Evolutionary conservation across 2,329 filamentous ascomycete species (phyloP), one percentile per base, ranked within the genome.

Genomic region (Cordyceps javanica): DNA sequence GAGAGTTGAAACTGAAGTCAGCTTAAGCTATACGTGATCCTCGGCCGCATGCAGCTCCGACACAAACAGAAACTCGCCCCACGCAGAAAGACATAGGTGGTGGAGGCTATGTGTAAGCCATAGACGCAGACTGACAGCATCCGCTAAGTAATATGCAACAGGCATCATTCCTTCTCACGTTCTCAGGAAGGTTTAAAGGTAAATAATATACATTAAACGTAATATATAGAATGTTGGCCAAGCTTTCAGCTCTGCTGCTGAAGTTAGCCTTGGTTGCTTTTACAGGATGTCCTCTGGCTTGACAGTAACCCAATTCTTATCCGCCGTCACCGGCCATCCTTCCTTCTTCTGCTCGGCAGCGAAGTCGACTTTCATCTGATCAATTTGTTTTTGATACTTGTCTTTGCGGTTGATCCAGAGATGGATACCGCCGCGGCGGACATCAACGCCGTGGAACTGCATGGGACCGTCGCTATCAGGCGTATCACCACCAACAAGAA

Each of bases 281-380:
- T 66, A 70, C 59, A 68, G 65, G n/a, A 77, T 71, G 1, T 77
- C 70, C 1, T 67, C 62, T 0, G 74, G 73, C 61, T 63, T 69
- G 3, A 77, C 75, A 5, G 71, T 66, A 3, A 77, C 69, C 75
- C 75, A 77, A 64, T 76, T 76, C 69, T 75, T 75, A 57, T 77
- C 65, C 2, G 72, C 75, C 14, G 73, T 77, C 2, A 75, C 73
- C 1, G 67, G 64, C 9, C 72, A 58, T 1, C 70, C 69, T 45
- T 73, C 67, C 56, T 66, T 63, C 52, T 62, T 62, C 63, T 77
- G 74, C 3, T 62, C 68, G 23, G 63, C 64, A 3, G 69, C 64
- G 52, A 66, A 69, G 3, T 73, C 63, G 46, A 60, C 60, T n/a
- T 72, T 73, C 73, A 76, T 73, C 26, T 61, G 65, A 26, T 70